These are phyloP conservation scores for Pyricularia sp. DNA, from an alignment of 2,329 filamentous ascomycete species.

Conservation along the genomic window DNA sequence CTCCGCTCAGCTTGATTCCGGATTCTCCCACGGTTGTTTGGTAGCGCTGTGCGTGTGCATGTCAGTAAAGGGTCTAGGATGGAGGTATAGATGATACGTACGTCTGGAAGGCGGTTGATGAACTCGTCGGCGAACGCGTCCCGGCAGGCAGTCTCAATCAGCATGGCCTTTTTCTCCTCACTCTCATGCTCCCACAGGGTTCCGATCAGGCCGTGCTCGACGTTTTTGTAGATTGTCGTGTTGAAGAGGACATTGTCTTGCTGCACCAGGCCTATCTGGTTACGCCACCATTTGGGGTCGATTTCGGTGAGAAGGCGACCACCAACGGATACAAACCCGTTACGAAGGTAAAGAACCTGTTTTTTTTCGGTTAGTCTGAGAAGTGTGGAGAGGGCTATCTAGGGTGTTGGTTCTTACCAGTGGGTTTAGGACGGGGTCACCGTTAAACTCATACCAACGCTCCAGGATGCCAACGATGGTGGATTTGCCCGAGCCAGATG, in stretches of 20 bases:
- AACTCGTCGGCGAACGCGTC: constrained; percentile 65
- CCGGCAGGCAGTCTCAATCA: constrained; percentile 55
- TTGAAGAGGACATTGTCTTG: constrained; percentile 35
- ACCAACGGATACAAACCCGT: constrained; percentile 15
- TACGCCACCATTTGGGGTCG: constrained; percentile 49
- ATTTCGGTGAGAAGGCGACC: constrained; percentile 28
- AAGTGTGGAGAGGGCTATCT: too few relatives aligned
- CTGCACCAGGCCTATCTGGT: constrained; percentile 32
- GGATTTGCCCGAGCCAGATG: constrained; percentile 76
- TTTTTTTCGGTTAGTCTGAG: neutral
- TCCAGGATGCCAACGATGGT: constrained; percentile 64
- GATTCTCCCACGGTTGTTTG: constrained; percentile 47
- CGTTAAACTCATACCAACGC: constrained; percentile 56
- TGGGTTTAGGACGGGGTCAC: constrained; percentile 24
- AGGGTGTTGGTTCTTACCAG: constrained; percentile 4
- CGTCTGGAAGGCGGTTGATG: constrained; percentile 51
- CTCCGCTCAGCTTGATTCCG: constrained; percentile 51
- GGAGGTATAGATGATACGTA: constrained; percentile 15
- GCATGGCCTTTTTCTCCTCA: constrained; percentile 33
- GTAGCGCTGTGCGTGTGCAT: constrained; percentile 29
- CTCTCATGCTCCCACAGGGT: constrained; percentile 26
- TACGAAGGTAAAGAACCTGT: constrained; percentile 15
- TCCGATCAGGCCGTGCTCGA: constrained; percentile 39
- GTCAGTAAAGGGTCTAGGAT: too few relatives aligned
- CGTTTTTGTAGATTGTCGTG: constrained; percentile 41